Percentiles rank a stretch among this genome's conserved stretches.
phyloP scores from a whole-genome alignment of 192 early-diverging fungal genomes.

The Podochytrium sp. region DNA sequence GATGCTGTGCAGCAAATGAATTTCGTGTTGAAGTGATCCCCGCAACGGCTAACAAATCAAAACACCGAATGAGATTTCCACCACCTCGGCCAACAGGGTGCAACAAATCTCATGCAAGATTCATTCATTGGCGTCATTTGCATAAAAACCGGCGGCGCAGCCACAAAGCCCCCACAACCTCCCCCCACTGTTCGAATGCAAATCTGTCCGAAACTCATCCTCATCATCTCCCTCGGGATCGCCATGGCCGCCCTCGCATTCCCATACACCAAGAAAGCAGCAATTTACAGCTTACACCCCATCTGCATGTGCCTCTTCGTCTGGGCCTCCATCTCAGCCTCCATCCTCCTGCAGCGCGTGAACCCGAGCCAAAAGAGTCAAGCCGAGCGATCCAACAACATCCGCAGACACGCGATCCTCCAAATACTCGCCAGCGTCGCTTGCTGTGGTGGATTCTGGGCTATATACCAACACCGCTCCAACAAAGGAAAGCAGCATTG shows the following conservation, averaged over 20 bases:
- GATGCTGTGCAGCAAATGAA: too few relatives aligned
- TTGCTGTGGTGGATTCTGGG: slow-evolving; percentile 3
- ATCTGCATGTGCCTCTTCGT: neutral
- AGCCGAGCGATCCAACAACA: neutral
- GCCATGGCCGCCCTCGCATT: neutral
- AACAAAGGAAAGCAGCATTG: slow-evolving; percentile 13
- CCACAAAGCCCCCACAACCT: too few relatives aligned
- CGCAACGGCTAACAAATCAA: too few relatives aligned
- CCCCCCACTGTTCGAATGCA: too few relatives aligned
- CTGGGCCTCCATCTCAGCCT: neutral
- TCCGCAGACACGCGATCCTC: slow-evolving; percentile 7
- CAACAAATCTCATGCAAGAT: too few relatives aligned
- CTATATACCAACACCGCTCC: neutral
- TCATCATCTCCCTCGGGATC: neutral
- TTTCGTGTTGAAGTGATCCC: too few relatives aligned
- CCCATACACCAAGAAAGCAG: neutral
- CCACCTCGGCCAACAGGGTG: too few relatives aligned
- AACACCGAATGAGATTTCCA: too few relatives aligned
- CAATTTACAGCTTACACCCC: neutral
- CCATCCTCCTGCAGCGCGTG: neutral
- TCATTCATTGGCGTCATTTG: too few relatives aligned
- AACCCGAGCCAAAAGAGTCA: neutral
- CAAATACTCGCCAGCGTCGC: neutral
- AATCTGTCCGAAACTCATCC: neutral
- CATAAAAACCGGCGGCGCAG: too few relatives aligned